A percentile compares a stretch with the other conserved stretches of the same genome.
Conservation (phyloP, 768 basidiomycete genomes). For the Kwoniella dejecticola region DNA sequence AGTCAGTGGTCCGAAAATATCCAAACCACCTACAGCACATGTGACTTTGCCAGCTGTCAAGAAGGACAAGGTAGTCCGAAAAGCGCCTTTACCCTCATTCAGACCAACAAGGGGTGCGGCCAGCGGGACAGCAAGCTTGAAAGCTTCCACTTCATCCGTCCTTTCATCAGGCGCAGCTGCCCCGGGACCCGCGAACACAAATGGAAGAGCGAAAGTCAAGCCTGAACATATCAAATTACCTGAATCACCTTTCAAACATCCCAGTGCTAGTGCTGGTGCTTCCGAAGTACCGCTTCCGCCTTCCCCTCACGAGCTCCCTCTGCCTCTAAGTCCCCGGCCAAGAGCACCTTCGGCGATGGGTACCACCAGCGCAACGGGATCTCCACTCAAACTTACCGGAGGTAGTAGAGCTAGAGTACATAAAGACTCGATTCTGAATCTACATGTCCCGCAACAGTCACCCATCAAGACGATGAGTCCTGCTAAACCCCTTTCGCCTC, state of each 20-base stretch:
- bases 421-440: too few relatives aligned
- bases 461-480: constrained; percentile 11
- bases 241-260: background rate
- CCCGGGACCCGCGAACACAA: constrained; percentile 11
- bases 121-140: constrained; percentile 10
- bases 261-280: too few relatives aligned
- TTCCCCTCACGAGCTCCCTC: constrained; percentile 12
- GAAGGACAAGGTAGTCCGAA: constrained; percentile 40
- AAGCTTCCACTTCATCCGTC: constrained; percentile 24
- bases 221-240: constrained; percentile 21
- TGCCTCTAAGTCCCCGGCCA: constrained; percentile 15
- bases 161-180: constrained; percentile 17
- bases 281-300: constrained; percentile 17
- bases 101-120: constrained; percentile 18
- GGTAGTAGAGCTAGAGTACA: constrained; percentile 6
- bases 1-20: background rate
- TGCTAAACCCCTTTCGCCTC: constrained; percentile 18
- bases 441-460: constrained; percentile 2
- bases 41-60: constrained; percentile 29
- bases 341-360: background rate
- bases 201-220: constrained; percentile 18
- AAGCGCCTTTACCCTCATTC: constrained; percentile 43
- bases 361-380: constrained; percentile 3
- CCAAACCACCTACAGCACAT: constrained; percentile 17
- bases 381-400: constrained; percentile 14